Percentiles rank a stretch among this genome's conserved stretches.
Evolutionary conservation across 179 eudicot species (phyloP).

Genomic region (Silene coronaria): DNA sequence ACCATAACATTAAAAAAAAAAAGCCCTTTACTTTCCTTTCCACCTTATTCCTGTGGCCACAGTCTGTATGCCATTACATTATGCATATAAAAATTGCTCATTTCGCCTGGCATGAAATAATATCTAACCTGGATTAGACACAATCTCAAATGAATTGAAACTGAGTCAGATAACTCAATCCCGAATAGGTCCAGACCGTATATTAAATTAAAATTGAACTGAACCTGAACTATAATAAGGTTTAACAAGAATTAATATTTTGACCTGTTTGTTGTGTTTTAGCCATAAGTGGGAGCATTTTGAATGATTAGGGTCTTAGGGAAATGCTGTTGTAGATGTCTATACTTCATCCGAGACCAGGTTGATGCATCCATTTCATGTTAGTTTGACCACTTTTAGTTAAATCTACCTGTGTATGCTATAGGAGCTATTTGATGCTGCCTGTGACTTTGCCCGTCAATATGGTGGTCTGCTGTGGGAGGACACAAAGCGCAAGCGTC

Average conservation of each 20-base stretch:
- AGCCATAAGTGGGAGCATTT: neutral
- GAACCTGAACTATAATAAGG: neutral
- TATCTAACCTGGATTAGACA: neutral
- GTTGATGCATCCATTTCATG: neutral
- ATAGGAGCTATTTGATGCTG: constrained; percentile 84
- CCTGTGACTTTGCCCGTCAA: constrained; percentile 81
- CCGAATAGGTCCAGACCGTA: neutral
- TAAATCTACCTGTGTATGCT: neutral
- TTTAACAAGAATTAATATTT: too few relatives aligned
- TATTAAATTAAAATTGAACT: neutral
- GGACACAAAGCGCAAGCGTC: constrained; percentile 60
- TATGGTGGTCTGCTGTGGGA: constrained; percentile 71
- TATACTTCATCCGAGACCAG: neutral
- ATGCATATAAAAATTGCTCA: neutral
- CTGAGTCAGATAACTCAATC: neutral
- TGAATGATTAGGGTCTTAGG: neutral
- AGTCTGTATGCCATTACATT: neutral
- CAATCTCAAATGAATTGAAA: neutral
- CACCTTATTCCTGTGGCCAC: neutral
- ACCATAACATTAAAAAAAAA: neutral
- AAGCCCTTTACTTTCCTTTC: neutral
- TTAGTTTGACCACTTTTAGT: neutral
- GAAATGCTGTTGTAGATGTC: neutral
- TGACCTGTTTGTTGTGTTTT: too few relatives aligned
- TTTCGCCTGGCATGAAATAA: neutral